Evolutionary conservation across 2,329 filamentous ascomycete genomes (phyloP).

Genomic region (Coniella lustricola): DNA sequence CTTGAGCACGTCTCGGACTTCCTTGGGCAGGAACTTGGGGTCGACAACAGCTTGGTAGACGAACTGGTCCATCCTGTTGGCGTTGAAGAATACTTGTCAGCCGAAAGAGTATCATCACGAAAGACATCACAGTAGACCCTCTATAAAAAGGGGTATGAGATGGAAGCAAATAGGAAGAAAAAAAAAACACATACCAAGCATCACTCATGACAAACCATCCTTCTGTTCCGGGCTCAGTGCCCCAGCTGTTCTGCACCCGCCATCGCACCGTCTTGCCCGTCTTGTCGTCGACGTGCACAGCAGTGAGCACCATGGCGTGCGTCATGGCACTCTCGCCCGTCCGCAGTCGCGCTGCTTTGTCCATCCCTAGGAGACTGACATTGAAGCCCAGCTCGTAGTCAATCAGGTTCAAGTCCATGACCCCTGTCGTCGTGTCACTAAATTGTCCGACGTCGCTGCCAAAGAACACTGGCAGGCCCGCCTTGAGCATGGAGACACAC

Average conservation of each 20-base stretch:
- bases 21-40: conserved; percentile 56
- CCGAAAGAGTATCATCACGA: not conserved
- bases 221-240: conserved; percentile 58
- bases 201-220: conserved; percentile 91
- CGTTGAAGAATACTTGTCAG: no score
- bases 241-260: conserved; percentile 87
- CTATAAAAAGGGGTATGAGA: not conserved
- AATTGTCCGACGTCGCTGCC: conserved; percentile 84
- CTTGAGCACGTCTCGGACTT: conserved; percentile 62
- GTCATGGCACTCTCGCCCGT: conserved; percentile 79
- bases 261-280: conserved; percentile 62
- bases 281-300: conserved; percentile 65
- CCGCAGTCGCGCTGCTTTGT: conserved; percentile 66
- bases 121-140: not conserved
- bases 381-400: conserved; percentile 84
- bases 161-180: not conserved
- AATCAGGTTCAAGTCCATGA: conserved; percentile 73
- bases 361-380: conserved; percentile 63
- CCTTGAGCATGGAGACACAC: conserved; percentile 69
- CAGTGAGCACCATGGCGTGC: conserved; percentile 87
- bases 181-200: conserved; percentile 38
- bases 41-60: conserved; percentile 83
- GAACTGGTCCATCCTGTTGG: conserved; percentile 58
- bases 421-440: conserved; percentile 57
- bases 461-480: conserved; percentile 79